phyloP scores from a whole-genome alignment of 225 moss, liverwort and hornwort genomes.

The Polytrichum formosum region DNA sequence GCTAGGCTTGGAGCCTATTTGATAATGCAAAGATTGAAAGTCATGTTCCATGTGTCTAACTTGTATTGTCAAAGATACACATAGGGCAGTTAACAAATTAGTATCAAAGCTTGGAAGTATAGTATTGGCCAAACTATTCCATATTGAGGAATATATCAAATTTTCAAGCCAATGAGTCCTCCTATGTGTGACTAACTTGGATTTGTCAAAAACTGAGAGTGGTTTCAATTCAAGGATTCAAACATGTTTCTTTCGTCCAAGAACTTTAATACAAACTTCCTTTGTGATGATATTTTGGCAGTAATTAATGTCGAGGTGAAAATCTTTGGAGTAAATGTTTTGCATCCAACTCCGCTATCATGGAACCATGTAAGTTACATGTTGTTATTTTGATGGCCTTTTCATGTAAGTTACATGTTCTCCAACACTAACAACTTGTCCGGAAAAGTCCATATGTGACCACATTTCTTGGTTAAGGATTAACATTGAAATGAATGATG shows the following conservation, averaged over 20 bases:
- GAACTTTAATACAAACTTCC: neutral
- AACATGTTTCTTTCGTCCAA: neutral
- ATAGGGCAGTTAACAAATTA: too few relatives aligned
- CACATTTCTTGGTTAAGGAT: too few relatives aligned
- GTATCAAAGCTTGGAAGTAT: neutral
- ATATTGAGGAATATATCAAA: slow-evolving; percentile 1
- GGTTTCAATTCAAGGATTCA: neutral
- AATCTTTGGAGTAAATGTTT: slow-evolving; percentile 28
- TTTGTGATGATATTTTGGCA: neutral
- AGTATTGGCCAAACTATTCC: neutral
- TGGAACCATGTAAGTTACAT: slow-evolving; percentile 11
- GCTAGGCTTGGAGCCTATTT: too few relatives aligned
- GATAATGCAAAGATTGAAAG: too few relatives aligned
- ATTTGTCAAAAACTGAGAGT: neutral
- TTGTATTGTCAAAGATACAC: too few relatives aligned
- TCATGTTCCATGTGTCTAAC: too few relatives aligned
- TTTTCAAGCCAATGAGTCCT: slow-evolving; percentile 10
- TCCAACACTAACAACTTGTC: too few relatives aligned
- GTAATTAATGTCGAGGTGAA: slow-evolving; percentile 32
- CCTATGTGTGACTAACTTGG: slow-evolving; percentile 1
- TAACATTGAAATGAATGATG: too few relatives aligned
- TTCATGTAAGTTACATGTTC: too few relatives aligned
- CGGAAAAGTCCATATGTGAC: too few relatives aligned
- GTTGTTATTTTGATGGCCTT: neutral
- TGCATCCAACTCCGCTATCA: slow-evolving; percentile 48